Evolutionary conservation across 2,329 filamentous ascomycete species (phyloP).

Genomic region (Calonectria hawksworthii): DNA sequence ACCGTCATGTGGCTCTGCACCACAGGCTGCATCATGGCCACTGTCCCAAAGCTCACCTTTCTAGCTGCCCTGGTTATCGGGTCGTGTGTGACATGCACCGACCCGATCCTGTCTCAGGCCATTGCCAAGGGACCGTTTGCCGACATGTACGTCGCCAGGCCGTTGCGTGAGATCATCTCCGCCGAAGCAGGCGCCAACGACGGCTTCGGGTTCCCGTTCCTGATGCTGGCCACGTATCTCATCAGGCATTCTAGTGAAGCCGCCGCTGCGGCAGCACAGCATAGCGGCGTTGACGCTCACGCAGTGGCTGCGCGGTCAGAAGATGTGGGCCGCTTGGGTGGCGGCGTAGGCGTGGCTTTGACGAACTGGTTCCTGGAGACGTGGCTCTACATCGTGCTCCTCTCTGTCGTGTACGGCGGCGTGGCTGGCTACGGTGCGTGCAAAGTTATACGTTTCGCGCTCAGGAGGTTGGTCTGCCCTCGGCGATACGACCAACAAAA

Average conservation of each 20-base stretch:
- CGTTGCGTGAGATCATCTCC: slow-evolving; percentile 72
- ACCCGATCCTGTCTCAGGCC: slow-evolving; percentile 72
- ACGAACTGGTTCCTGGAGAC: slow-evolving; percentile 72
- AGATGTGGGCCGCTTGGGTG: slow-evolving; percentile 65
- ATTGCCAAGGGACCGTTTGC: slow-evolving; percentile 73
- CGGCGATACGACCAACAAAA: neutral
- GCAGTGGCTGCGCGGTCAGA: slow-evolving; percentile 30
- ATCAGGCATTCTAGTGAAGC: slow-evolving; percentile 26
- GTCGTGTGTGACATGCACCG: slow-evolving; percentile 73
- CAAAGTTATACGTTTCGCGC: slow-evolving; percentile 60
- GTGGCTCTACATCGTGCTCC: slow-evolving; percentile 70
- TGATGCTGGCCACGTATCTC: slow-evolving; percentile 67
- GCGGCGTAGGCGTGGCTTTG: slow-evolving; percentile 66
- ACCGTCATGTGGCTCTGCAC: slow-evolving; percentile 73
- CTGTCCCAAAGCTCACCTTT: slow-evolving; percentile 67
- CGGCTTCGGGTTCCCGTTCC: slow-evolving; percentile 73
- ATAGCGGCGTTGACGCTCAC: slow-evolving; percentile 36
- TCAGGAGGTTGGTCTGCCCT: slow-evolving; percentile 46
- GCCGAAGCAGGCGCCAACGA: slow-evolving; percentile 74
- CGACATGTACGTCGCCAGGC: slow-evolving; percentile 71
- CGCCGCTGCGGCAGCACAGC: slow-evolving; percentile 68
- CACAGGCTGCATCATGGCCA: slow-evolving; percentile 67
- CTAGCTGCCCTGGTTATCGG: slow-evolving; percentile 69
- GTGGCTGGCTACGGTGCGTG: slow-evolving; percentile 64
- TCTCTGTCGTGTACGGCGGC: slow-evolving; percentile 66